Conservation (phyloP, 257 asterid species). For the Perilla frutescens region DNA sequence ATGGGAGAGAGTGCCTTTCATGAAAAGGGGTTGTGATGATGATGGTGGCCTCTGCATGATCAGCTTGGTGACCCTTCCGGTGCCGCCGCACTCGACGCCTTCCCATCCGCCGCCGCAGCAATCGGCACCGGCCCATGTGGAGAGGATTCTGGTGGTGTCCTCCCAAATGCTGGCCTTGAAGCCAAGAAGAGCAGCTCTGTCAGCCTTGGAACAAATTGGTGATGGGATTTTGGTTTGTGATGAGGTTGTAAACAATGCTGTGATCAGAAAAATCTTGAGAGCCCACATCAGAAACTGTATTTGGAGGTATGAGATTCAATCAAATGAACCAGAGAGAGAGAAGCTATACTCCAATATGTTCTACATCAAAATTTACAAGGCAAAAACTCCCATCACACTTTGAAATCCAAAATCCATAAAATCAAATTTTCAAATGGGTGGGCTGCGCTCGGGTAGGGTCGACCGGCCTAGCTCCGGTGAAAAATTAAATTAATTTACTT, state of each 20-base stretch:
- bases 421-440: no score
- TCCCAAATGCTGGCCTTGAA: slow-evolving; percentile 63
- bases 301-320: slow-evolving; percentile 36
- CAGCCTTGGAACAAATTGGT: slow-evolving; percentile 53
- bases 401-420: no score
- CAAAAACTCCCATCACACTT: no score
- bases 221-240: slow-evolving; percentile 38
- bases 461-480: no score
- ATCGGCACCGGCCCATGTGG: slow-evolving; percentile 69
- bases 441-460: no score
- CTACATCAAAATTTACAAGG: not conserved
- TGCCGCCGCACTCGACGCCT: slow-evolving; percentile 70
- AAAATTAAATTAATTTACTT: no score
- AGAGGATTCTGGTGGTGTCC: slow-evolving; percentile 70
- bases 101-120: slow-evolving; percentile 94
- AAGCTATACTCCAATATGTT: not conserved
- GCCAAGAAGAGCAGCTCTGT: slow-evolving; percentile 76
- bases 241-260: slow-evolving; percentile 26
- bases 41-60: slow-evolving; percentile 57
- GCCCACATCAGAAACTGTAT: slow-evolving; percentile 53
- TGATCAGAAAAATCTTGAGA: slow-evolving; percentile 44
- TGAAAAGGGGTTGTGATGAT: slow-evolving; percentile 40
- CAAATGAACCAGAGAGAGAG: slow-evolving; percentile 41
- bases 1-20: slow-evolving; percentile 72
- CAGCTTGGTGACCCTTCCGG: slow-evolving; percentile 65